Percentiles rank a stretch among this genome's conserved stretches.
Evolutionary conservation across 495 filamentous ascomycete species (phyloP).

Genomic region (Mytilinidion resinicola): DNA sequence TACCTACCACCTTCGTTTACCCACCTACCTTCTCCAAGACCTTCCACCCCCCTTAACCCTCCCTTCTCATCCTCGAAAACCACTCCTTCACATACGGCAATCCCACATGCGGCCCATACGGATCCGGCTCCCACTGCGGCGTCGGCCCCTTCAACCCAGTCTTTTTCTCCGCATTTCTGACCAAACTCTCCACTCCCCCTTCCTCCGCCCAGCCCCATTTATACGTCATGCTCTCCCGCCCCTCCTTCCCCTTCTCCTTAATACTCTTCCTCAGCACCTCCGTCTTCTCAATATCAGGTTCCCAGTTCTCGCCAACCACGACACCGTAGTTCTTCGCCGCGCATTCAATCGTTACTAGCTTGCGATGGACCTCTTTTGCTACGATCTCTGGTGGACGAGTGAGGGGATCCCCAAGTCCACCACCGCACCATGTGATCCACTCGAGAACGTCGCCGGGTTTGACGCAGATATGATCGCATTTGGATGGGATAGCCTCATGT

Average conservation of each 20-base stretch:
- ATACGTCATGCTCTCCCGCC: slow-evolving; percentile 27
- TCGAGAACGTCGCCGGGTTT: slow-evolving; percentile 45
- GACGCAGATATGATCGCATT: slow-evolving; percentile 46
- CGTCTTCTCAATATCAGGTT: slow-evolving; percentile 33
- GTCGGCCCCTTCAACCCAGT: slow-evolving; percentile 56
- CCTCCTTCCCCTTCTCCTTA: slow-evolving; percentile 16
- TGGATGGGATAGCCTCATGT: slow-evolving; percentile 36
- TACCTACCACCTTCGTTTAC: no score
- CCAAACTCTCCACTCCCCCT: slow-evolving; percentile 35
- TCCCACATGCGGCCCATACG: slow-evolving; percentile 67
- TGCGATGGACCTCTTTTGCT: slow-evolving; percentile 43
- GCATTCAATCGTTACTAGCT: slow-evolving; percentile 43
- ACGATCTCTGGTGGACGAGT: slow-evolving; percentile 43
- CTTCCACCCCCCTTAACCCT: slow-evolving; percentile 10
- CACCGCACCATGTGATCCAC: slow-evolving; percentile 49
- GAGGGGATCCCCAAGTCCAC: slow-evolving; percentile 46
- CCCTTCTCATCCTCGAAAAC: slow-evolving; percentile 52
- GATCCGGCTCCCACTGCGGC: slow-evolving; percentile 56
- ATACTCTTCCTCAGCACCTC: slow-evolving; percentile 31
- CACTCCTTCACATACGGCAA: slow-evolving; percentile 60
- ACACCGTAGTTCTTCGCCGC: slow-evolving; percentile 43
- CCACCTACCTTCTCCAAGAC: no score
- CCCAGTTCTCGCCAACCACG: slow-evolving; percentile 33
- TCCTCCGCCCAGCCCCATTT: slow-evolving; percentile 31
- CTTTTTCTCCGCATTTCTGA: slow-evolving; percentile 35